phyloP scores from a whole-genome alignment of 345 rosid genomes.

The Cardiospermum halicacabum region DNA sequence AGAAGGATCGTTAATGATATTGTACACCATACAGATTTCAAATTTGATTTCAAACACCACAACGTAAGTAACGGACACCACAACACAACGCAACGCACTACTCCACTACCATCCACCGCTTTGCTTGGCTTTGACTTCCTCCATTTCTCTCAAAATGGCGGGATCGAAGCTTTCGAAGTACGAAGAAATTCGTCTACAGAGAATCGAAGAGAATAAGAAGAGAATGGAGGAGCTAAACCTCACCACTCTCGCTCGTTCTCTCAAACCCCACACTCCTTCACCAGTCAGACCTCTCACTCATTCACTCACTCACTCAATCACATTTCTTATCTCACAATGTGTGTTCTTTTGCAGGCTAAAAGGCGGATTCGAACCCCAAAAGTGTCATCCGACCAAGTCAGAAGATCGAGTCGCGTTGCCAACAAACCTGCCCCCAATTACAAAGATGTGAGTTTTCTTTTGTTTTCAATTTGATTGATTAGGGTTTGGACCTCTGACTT shows the following conservation, averaged over 20 bases:
- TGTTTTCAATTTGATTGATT: not conserved
- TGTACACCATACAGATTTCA: too few species aligned
- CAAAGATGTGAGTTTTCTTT: conserved; percentile 49
- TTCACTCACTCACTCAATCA: not conserved
- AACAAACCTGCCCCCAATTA: conserved; percentile 60
- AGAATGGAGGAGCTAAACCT: conserved; percentile 70
- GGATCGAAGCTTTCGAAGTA: conserved; percentile 41
- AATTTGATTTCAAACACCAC: too few species aligned
- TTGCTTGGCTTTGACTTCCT: too few species aligned
- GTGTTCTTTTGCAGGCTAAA: conserved; percentile 23
- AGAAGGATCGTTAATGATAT: too few species aligned
- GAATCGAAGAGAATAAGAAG: conserved; percentile 80
- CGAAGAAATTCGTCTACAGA: conserved; percentile 56
- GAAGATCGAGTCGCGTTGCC: conserved; percentile 65
- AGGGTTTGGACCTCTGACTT: not conserved
- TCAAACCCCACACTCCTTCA: conserved; percentile 40
- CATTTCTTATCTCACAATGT: not conserved
- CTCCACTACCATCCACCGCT: too few species aligned
- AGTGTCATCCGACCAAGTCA: conserved; percentile 27
- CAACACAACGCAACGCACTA: too few species aligned
- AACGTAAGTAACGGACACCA: too few species aligned
- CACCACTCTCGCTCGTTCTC: conserved; percentile 43
- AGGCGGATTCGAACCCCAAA: conserved; percentile 26
- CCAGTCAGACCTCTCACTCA: conserved; percentile 34
- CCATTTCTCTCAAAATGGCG: conserved; percentile 49